Evolutionary conservation across 129 eudicot genomes (phyloP).

Genomic region (sunflower (Helianthus annuus)): HanXRQr2.0-SUNRISE NC_035449.2:147385025-147385524

Average conservation of each 20-base stretch:
- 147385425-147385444: not conserved
- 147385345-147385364: not conserved
- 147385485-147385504: not conserved
- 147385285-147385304: not conserved
- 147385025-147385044: too few relatives aligned
- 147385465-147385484: not conserved
- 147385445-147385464: constrained; percentile 1
- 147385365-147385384: not conserved
- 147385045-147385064: too few relatives aligned
- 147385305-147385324: not conserved
- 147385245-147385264: not conserved
- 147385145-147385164: constrained; percentile 67
- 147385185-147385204: constrained; percentile 68
- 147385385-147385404: not conserved
- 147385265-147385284: not conserved
- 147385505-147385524: not conserved
- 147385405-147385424: not conserved
- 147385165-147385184: constrained; percentile 75
- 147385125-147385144: constrained; percentile 50
- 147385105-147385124: constrained; percentile 71
- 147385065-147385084: too few relatives aligned
- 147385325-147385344: not conserved
- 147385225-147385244: constrained; percentile 6
- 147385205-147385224: constrained; percentile 6
- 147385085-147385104: constrained; percentile 27